phyloP scores from a whole-genome alignment of 2,329 filamentous ascomycete species.

The Neopestalotiopsis clavispora region DNA sequence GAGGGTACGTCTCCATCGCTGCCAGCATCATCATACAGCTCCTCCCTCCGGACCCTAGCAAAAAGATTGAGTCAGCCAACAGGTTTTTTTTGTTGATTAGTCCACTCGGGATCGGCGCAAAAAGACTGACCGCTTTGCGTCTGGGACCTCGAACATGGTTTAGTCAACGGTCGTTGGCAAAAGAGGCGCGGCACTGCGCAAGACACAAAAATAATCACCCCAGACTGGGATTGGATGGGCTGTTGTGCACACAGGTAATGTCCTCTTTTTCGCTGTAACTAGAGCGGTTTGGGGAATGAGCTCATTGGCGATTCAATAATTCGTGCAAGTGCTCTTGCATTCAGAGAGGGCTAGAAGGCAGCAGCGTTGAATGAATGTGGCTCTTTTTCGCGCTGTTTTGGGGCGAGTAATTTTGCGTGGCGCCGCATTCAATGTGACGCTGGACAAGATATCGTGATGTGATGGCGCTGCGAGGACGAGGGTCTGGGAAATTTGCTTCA shows the following conservation, averaged over 20 bases:
- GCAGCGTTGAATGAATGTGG: background rate
- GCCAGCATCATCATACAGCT: conserved; percentile 49
- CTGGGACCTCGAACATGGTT: conserved; percentile 56
- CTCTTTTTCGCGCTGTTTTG: background rate
- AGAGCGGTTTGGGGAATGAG: background rate
- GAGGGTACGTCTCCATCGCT: conserved; percentile 13
- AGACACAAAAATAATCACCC: background rate
- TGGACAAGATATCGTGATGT: background rate
- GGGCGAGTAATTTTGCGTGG: background rate
- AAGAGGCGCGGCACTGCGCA: background rate
- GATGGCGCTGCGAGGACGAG: background rate
- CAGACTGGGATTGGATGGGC: too few species aligned
- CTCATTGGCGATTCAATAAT: background rate
- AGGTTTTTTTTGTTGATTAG: background rate
- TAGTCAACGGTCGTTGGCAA: background rate
- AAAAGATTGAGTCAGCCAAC: background rate
- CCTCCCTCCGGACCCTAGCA: conserved; percentile 58
- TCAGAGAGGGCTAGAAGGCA: background rate
- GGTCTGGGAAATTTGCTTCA: background rate
- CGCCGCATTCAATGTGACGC: background rate
- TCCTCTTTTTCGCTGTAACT: background rate
- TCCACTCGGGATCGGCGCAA: conserved; percentile 1
- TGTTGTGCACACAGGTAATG: too few species aligned
- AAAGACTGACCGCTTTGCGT: conserved; percentile 54
- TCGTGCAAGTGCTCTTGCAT: background rate